Percentiles rank a stretch among this genome's conserved stretches.
Conservation (phyloP, 1,284 basidiomycete genomes). For the Limonomyces culmigenus region DNA sequence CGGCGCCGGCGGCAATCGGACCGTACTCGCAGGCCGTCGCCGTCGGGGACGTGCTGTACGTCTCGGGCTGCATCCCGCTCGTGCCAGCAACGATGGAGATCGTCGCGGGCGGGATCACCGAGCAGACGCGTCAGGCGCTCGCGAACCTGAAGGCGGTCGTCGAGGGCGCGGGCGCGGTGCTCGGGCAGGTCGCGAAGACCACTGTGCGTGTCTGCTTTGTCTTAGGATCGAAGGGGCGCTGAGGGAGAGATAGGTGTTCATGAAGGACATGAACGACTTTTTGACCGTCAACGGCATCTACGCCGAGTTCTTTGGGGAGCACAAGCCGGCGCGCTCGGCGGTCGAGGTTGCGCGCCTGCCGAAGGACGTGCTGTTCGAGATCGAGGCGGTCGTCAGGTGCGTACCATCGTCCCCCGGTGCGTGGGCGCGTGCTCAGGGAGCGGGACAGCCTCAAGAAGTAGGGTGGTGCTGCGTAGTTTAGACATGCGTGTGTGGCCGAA, state of each 20-base stretch:
- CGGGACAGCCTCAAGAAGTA: too few species aligned
- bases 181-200: slow-evolving; percentile 72
- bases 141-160: slow-evolving; percentile 78
- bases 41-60: slow-evolving; percentile 74
- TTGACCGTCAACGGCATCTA: slow-evolving; percentile 69
- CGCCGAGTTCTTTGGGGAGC: slow-evolving; percentile 67
- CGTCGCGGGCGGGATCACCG: slow-evolving; percentile 64
- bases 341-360: slow-evolving; percentile 73
- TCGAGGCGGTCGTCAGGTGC: slow-evolving; percentile 74
- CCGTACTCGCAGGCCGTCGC: slow-evolving; percentile 87
- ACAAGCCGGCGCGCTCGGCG: slow-evolving; percentile 86
- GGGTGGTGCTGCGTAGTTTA: too few species aligned
- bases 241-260: slow-evolving; percentile 50
- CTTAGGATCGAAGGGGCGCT: not conserved
- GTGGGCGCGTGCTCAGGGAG: too few species aligned
- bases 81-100: slow-evolving; percentile 63
- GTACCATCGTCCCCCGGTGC: slow-evolving; percentile 8
- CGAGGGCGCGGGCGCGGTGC: slow-evolving; percentile 63
- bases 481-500: too few species aligned
- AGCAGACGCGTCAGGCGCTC: slow-evolving; percentile 74
- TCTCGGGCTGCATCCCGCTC: slow-evolving; percentile 82
- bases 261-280: slow-evolving; percentile 90
- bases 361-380: slow-evolving; percentile 74
- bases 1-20: slow-evolving; percentile 78
- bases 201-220: slow-evolving; percentile 34